These are phyloP conservation scores for Lecanicillium sp. DNA, from an alignment of 2,329 filamentous ascomycete genomes.

Conservation along the genomic window DNA sequence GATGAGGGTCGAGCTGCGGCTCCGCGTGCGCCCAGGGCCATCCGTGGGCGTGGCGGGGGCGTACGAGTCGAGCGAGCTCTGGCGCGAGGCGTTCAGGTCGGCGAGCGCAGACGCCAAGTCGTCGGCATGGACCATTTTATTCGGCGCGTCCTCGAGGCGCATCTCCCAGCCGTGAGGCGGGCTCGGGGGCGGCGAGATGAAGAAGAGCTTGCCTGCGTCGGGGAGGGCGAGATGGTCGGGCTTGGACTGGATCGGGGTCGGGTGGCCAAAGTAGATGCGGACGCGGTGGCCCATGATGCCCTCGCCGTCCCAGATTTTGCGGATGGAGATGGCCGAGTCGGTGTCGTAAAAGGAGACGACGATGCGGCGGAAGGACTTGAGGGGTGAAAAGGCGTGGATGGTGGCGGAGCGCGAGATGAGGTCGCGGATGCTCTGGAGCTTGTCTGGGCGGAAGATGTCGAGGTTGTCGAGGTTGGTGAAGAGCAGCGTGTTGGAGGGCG, in stretches of 20 bases:
- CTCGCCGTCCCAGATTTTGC: slow-evolving; percentile 66
- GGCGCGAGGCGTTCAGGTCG: slow-evolving; percentile 44
- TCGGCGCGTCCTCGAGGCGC: slow-evolving; percentile 59
- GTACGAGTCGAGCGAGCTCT: slow-evolving; percentile 13
- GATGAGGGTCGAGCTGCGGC: slow-evolving; percentile 57
- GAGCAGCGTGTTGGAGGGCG: slow-evolving; percentile 74
- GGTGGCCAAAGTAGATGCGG: slow-evolving; percentile 60
- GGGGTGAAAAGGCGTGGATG: slow-evolving; percentile 69
- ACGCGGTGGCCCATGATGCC: slow-evolving; percentile 60
- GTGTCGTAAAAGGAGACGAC: slow-evolving; percentile 68
- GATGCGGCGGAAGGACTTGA: slow-evolving; percentile 77
- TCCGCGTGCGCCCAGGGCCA: slow-evolving; percentile 31
- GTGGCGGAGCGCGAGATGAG: slow-evolving; percentile 62
- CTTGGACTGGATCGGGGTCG: slow-evolving; percentile 45
- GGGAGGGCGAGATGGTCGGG: slow-evolving; percentile 57
- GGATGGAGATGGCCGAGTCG: slow-evolving; percentile 61
- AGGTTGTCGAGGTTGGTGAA: slow-evolving; percentile 70
- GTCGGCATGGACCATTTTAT: slow-evolving; percentile 61
- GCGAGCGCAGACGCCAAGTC: slow-evolving; percentile 59
- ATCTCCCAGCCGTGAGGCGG: slow-evolving; percentile 64
- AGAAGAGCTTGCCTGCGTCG: slow-evolving; percentile 63
- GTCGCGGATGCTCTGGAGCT: slow-evolving; percentile 64
- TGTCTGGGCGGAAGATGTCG: slow-evolving; percentile 66
- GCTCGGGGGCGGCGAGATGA: slow-evolving; percentile 61
- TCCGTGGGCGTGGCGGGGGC: slow-evolving; percentile 34